phyloP scores from a whole-genome alignment of 305 asterid genomes.

The Fraxinus floribunda region DNA sequence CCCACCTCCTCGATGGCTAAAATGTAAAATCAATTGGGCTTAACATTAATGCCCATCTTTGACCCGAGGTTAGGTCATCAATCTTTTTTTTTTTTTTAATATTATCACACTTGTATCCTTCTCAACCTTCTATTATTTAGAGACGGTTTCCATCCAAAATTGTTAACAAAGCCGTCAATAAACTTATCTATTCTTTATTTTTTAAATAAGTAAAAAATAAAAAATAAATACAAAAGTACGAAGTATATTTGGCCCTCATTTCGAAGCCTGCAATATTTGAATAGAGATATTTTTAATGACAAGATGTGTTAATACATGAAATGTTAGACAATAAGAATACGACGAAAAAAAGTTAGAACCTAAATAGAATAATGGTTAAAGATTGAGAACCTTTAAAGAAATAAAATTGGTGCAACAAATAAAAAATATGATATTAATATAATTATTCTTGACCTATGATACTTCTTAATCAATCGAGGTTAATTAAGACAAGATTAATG shows the following conservation, averaged over 20 bases:
- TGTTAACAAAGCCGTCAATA: background rate
- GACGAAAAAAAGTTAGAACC: background rate
- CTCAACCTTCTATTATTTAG: background rate
- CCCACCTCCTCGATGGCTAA: slow-evolving; percentile 30
- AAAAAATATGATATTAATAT: too few relatives aligned
- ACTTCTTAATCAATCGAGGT: background rate
- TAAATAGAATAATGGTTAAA: background rate
- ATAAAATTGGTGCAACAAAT: background rate
- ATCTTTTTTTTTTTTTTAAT: too few relatives aligned
- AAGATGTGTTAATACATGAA: too few relatives aligned
- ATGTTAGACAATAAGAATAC: background rate
- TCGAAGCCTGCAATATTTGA: background rate
- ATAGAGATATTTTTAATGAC: background rate
- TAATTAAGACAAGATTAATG: background rate
- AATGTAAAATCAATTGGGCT: background rate
- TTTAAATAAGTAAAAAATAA: too few relatives aligned
- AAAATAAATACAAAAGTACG: too few relatives aligned
- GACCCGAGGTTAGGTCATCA: background rate
- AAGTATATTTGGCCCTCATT: background rate
- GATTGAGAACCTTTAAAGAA: background rate
- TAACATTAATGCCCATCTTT: background rate
- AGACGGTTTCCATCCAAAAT: background rate
- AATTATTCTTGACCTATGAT: background rate
- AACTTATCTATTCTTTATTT: background rate
- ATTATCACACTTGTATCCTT: background rate